Conservation (phyloP, 768 basidiomycete genomes). For the Suillus sp. region DNA sequence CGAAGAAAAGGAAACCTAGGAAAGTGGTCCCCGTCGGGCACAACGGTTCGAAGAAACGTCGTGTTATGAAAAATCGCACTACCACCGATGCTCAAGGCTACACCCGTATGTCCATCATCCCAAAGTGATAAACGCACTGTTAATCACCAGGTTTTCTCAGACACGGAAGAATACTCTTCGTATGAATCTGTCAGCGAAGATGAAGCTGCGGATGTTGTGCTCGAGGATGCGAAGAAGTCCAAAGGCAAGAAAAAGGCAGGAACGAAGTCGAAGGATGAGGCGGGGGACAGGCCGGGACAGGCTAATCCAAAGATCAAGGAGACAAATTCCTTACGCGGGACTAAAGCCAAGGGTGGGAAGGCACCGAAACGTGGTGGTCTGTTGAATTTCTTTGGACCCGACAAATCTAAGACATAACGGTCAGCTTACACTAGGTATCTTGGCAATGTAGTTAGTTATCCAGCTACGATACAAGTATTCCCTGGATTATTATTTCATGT, state of each 20-base stretch:
- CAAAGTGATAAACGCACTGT: constrained; percentile 1
- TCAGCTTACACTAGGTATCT: not conserved
- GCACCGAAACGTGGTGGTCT: constrained; percentile 29
- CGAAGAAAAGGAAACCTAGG: constrained; percentile 36
- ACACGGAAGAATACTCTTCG: constrained; percentile 75
- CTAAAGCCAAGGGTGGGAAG: constrained; percentile 23
- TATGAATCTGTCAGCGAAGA: constrained; percentile 79
- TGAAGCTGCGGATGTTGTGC: constrained; percentile 42
- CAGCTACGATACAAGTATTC: not conserved
- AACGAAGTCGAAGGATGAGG: constrained; percentile 21
- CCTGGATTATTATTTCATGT: too few species aligned
- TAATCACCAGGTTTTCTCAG: constrained; percentile 37
- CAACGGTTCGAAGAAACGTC: constrained; percentile 77
- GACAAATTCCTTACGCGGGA: constrained; percentile 14
- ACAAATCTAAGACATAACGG: constrained; percentile 30
- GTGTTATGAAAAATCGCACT: constrained; percentile 59
- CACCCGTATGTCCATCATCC: constrained; percentile 50
- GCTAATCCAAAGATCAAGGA: constrained; percentile 20
- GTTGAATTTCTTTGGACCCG: constrained; percentile 36
- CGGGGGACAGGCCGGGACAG: constrained; percentile 27
- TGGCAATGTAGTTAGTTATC: not conserved
- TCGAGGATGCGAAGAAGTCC: constrained; percentile 21
- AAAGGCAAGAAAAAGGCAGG: constrained; percentile 25
- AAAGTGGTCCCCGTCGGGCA: constrained; percentile 70
- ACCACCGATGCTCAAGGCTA: constrained; percentile 69